Conservation (phyloP, 257 asterid genomes). For the Agastache rugosa region DNA sequence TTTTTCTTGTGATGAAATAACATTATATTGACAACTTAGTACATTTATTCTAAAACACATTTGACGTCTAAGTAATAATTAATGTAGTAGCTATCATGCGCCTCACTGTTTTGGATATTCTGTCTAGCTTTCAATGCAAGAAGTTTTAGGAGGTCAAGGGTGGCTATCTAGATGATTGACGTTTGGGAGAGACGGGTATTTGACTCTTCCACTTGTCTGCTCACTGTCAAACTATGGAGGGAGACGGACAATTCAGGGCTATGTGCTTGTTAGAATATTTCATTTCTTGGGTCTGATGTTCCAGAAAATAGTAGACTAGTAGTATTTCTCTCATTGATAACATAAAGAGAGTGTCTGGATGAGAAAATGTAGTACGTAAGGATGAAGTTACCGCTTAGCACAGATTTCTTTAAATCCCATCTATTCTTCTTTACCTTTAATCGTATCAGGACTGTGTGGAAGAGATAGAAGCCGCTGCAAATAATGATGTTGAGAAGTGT, state of each 20-base stretch:
- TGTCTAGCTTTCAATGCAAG: background rate
- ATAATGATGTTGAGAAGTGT: background rate
- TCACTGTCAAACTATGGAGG: background rate
- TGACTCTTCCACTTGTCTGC: background rate
- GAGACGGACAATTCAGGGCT: no score
- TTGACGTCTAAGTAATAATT: background rate
- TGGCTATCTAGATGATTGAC: background rate
- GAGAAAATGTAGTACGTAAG: background rate
- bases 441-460: background rate
- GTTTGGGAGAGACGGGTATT: background rate
- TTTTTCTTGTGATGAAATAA: background rate
- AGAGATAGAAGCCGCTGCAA: background rate
- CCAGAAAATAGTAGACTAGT: background rate
- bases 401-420: background rate
- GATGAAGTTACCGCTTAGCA: background rate
- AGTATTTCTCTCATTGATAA: background rate
- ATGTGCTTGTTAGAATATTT: background rate
- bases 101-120: background rate
- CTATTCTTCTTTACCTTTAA: background rate
- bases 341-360: background rate
- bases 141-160: background rate
- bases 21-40: background rate
- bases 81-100: background rate
- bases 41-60: background rate
- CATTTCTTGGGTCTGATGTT: background rate